Percentiles rank a stretch among this genome's conserved stretches.
Evolutionary conservation across 2,329 filamentous ascomycete species (phyloP).

Genomic region (Exophiala lecanii-corni): DNA sequence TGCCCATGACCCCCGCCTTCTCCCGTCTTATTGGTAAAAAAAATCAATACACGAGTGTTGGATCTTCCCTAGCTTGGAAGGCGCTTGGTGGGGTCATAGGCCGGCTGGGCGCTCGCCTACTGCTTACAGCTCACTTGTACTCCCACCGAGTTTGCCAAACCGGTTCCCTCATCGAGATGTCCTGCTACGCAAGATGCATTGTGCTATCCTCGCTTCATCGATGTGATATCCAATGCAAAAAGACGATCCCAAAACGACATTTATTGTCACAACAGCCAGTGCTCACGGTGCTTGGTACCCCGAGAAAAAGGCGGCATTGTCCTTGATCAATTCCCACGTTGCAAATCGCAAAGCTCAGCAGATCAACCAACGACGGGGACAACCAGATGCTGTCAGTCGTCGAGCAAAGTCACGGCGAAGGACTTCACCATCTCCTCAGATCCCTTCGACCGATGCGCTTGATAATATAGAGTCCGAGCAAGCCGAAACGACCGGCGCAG

Average conservation of each 20-base stretch:
- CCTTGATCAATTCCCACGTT: conserved; percentile 3
- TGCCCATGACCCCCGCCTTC: too few species aligned
- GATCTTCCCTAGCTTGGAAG: too few species aligned
- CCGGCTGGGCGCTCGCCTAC: too few species aligned
- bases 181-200: neutral
- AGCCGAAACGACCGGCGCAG: neutral
- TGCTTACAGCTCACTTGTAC: too few species aligned
- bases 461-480: neutral
- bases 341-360: conserved; percentile 1
- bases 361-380: neutral
- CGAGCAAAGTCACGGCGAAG: too few species aligned
- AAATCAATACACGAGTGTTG: too few species aligned
- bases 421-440: neutral
- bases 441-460: neutral
- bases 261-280: conserved; percentile 3
- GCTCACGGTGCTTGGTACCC: conserved; percentile 4
- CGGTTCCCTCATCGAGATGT: conserved; percentile 4
- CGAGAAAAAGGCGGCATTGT: conserved; percentile 1
- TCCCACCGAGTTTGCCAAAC: too few species aligned
- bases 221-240: conserved; percentile 2
- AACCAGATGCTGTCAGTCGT: neutral
- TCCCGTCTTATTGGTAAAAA: too few species aligned
- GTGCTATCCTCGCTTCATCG: neutral
- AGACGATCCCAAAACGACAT: conserved; percentile 1
- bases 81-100: too few species aligned